Evolutionary conservation across 2,329 filamentous ascomycete species (phyloP), one percentile per base, ranked within the genome.

Genomic region (Amesomyces nigricolor): DNA sequence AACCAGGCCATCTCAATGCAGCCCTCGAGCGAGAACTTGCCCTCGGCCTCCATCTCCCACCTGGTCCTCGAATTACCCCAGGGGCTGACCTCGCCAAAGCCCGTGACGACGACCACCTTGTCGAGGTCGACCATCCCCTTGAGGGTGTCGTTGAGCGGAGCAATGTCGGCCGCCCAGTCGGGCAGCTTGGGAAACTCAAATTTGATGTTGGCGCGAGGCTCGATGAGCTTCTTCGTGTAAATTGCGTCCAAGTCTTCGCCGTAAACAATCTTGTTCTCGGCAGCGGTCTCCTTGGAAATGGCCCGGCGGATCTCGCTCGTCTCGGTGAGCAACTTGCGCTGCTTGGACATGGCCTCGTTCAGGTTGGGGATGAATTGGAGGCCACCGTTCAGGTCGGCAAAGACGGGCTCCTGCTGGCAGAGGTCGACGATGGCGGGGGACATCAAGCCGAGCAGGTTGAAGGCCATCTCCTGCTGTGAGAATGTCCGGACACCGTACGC

Each of bases 1-100:
- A 99, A 90, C 94, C 94, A 99, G 32, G 94, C 91, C 94, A 99
- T 99, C 74, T 99, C 94, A 58, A 99, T 87, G 67, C 94, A 97
- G 30, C 94, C 94, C 73, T 99, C 95, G 13, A 99, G 83, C 8
- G 94, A 97, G 77, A 99, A 99, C 68, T 96, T 83, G 69, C 94
- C 94, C 63, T 91, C 86, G 1, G 94, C 91, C 72, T 99, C 94
- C 92, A 99, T 99, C 77, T 99, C 94, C 94, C 94, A 99, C 60
- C 94, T 86, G 45, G 94, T 99, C 66, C 94, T 86, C 2, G 94
- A 92, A 78, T 97, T 99, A 78, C 94, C 94, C 95, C 94, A 99
- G 7, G 94, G 94, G 47, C 94, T 91, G 59, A 96, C 85, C 72
- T 99, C 94, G 53, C 94, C 84, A 68, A 99, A 99, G 70, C 94